Percentiles rank a stretch among this genome's conserved stretches.
Conservation (phyloP, 306 rosid species). For the Comarum palustre region DNA sequence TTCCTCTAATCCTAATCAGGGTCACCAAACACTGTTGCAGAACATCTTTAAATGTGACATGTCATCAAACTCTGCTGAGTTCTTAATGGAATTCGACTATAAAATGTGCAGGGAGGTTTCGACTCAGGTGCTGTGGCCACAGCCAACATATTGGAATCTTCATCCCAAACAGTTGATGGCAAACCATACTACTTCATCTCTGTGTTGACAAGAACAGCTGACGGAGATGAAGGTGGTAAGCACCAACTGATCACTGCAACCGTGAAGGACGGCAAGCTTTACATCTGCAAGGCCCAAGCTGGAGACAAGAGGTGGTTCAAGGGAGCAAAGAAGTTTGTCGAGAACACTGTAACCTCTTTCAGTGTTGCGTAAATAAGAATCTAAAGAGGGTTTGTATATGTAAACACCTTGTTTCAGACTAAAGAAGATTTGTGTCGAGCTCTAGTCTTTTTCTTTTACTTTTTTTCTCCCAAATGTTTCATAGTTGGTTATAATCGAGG, state of each 20-base stretch:
- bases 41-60: background rate
- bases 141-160: conserved; percentile 70
- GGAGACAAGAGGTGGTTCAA: conserved; percentile 99
- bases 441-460: conserved; percentile 5
- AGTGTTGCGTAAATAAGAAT: conserved; percentile 63
- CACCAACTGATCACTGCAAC: conserved; percentile 82
- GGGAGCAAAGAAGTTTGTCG: conserved; percentile 88
- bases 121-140: conserved; percentile 74
- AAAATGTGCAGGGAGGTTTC: conserved; percentile 72
- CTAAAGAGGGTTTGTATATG: conserved; percentile 32
- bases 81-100: conserved; percentile 27
- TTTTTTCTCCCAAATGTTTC: conserved; percentile 19
- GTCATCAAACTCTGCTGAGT: background rate
- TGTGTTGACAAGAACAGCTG: conserved; percentile 95
- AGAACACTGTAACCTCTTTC: conserved; percentile 70
- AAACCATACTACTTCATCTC: conserved; percentile 60
- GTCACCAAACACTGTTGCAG: background rate
- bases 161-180: conserved; percentile 40
- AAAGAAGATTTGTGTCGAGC: conserved; percentile 27
- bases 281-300: conserved; percentile 93
- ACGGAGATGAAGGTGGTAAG: conserved; percentile 98
- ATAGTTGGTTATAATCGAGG: conserved; percentile 25
- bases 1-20: background rate
- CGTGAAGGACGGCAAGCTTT: conserved; percentile 80
- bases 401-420: conserved; percentile 37